These are phyloP conservation scores for Auricularia heimuer DNA, from an alignment of 768 basidiomycete species.

Conservation along the genomic window DNA sequence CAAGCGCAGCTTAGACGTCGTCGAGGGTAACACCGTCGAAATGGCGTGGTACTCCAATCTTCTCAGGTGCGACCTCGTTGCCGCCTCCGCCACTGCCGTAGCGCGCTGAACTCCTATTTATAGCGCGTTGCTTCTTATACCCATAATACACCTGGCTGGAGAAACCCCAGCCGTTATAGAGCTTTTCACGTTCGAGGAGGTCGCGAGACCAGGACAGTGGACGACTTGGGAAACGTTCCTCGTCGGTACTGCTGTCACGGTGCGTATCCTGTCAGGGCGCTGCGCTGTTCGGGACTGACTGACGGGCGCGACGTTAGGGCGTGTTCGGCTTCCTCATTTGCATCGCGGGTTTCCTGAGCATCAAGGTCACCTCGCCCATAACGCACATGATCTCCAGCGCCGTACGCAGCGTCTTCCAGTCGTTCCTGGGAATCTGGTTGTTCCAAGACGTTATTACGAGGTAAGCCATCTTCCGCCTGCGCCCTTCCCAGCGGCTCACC, in stretches of 20 bases:
- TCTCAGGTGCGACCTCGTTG: constrained; percentile 19
- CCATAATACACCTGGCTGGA: constrained; percentile 63
- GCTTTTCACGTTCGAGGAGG: constrained; percentile 41
- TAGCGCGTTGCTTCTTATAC: constrained; percentile 61
- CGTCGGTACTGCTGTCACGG: constrained; percentile 72
- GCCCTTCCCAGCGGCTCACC: constrained; percentile 2
- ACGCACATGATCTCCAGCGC: constrained; percentile 97
- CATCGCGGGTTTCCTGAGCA: constrained; percentile 83
- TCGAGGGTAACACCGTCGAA: constrained; percentile 73
- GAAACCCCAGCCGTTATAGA: constrained; percentile 57
- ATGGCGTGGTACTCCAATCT: constrained; percentile 92
- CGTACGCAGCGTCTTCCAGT: constrained; percentile 88
- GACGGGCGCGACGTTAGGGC: constrained; percentile 40
- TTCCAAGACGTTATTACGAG: constrained; percentile 72
- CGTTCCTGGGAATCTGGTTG: constrained; percentile 68
- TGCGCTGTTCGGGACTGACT: background rate
- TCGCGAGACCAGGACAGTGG: constrained; percentile 2
- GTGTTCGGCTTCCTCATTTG: constrained; percentile 88
- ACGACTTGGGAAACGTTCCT: constrained; percentile 42
- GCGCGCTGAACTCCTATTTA: background rate
- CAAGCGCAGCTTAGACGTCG: constrained; percentile 71
- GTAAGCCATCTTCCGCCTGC: constrained; percentile 34
- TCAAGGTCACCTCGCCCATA: constrained; percentile 95
- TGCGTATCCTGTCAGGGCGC: constrained; percentile 23
- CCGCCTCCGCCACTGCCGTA: background rate